phyloP scores from a whole-genome alignment of 352 stramenopile species.

The Pythium sukuiense region DNA sequence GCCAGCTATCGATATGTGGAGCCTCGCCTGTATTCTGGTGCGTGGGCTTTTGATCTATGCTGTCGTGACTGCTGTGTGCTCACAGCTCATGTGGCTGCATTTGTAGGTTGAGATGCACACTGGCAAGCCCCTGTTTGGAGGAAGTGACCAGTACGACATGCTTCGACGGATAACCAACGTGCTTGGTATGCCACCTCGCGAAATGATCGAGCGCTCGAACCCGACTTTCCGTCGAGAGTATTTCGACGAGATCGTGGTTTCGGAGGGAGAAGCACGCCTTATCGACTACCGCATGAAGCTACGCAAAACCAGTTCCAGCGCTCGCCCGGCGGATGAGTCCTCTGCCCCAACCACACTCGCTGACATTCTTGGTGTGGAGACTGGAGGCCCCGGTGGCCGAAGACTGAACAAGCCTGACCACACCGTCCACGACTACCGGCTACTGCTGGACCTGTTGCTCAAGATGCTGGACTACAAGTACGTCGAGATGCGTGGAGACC shows the following conservation, averaged over 20 bases:
- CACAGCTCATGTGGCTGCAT: background rate
- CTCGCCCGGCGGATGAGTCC: slow-evolving; percentile 26
- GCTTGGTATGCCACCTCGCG: slow-evolving; percentile 92
- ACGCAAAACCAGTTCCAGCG: slow-evolving; percentile 41
- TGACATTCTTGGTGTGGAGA: slow-evolving; percentile 57
- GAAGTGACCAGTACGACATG: slow-evolving; percentile 96
- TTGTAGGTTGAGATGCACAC: slow-evolving; percentile 95
- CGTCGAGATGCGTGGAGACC: slow-evolving; percentile 20
- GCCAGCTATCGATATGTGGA: slow-evolving; percentile 89
- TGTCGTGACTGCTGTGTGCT: background rate
- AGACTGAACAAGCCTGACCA: slow-evolving; percentile 67
- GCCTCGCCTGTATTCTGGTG: slow-evolving; percentile 86
- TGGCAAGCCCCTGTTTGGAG: slow-evolving; percentile 97
- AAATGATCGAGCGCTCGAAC: slow-evolving; percentile 91
- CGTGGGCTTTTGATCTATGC: background rate
- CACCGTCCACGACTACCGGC: slow-evolving; percentile 82
- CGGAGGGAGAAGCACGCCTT: slow-evolving; percentile 53
- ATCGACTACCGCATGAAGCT: slow-evolving; percentile 71
- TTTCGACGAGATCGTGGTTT: slow-evolving; percentile 86
- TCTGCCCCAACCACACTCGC: slow-evolving; percentile 46
- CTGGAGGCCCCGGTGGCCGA: slow-evolving; percentile 39
- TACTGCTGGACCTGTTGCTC: slow-evolving; percentile 94
- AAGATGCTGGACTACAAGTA: slow-evolving; percentile 96
- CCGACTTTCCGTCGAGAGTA: slow-evolving; percentile 85
- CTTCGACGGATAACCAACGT: slow-evolving; percentile 95